These are phyloP conservation scores for Rhododendron vialii DNA, from an alignment of 148 eudicot species.

Conservation along the genomic window DNA sequence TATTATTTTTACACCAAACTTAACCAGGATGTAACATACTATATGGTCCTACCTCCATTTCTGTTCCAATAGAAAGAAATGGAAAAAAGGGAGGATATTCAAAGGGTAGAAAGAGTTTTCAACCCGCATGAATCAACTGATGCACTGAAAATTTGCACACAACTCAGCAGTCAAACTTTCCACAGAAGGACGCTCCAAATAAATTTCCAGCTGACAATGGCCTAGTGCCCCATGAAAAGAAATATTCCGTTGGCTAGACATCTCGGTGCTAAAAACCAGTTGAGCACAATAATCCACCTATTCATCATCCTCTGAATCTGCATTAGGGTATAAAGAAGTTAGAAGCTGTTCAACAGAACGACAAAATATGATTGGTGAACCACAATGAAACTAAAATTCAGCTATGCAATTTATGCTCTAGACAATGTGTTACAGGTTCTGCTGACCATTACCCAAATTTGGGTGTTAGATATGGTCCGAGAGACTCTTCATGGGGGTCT, in stretches of 20 bases:
- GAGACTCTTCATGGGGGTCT: neutral
- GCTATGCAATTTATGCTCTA: neutral
- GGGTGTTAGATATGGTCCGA: neutral
- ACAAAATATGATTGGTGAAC: neutral
- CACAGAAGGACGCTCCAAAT: neutral
- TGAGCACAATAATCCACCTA: neutral
- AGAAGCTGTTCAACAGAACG: neutral
- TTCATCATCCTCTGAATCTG: slow-evolving; percentile 42
- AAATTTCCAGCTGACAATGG: neutral
- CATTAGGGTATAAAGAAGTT: slow-evolving; percentile 2
- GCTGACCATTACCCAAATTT: neutral
- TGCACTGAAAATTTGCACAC: neutral
- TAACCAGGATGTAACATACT: neutral
- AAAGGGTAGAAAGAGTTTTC: neutral
- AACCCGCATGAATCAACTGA: neutral
- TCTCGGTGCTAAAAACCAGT: neutral
- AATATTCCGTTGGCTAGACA: neutral
- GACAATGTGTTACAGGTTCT: neutral
- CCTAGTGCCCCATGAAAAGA: neutral
- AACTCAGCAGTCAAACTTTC: slow-evolving; percentile 1
- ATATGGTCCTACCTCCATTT: slow-evolving; percentile 1
- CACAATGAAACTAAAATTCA: neutral
- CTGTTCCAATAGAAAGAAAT: neutral
- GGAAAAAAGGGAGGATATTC: neutral
- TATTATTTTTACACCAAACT: slow-evolving; percentile 6